Evolutionary conservation across 495 filamentous ascomycete species (phyloP), one percentile per base, ranked within the genome.

Genomic region (Penicillium mononematosum): DNA sequence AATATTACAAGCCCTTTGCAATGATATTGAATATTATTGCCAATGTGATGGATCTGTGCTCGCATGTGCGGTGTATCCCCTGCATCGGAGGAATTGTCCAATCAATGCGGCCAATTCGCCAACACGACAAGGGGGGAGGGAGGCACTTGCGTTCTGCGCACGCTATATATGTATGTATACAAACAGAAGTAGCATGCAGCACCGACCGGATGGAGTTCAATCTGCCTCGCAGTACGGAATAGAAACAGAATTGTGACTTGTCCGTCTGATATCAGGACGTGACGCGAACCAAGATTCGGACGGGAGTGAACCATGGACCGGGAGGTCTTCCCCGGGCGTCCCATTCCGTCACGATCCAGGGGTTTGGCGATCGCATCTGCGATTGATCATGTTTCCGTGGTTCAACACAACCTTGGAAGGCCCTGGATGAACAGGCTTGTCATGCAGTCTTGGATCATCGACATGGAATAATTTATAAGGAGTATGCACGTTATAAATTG

Each of bases 231-330:
- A 49, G 55, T 5, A 25, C 5, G 12, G 2, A 20, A 24, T 3
- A 32, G 45, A 48, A 32, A 17, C 5, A 22, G 14, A 19, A 32
- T 53, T 31, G 8, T 31, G 50, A 53, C 38, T 43, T 9, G 25
- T 42, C 9, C 11, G 24, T 44, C 41, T 45, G 56, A 47, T 45
- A 58, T 46, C 20, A 34, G 48, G 49, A 25, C 46, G 42, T 34
- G 32, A 44, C 9, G 45, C 45, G 55, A 54, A 58, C 44, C 61
- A 38, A 56, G 59, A 54, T 66, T 45, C 54, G 42, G 51, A 45
- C 62, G 59, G 65, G 49, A 59, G 58, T 59, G 63, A 66, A 68
- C 65, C 65, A 66, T 63, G 65, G 65, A 58, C 60, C 55, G 58
- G 60, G 25, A 46, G 11, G 10, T 25, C 48, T 66, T 63, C 60